Conservation (phyloP, 805 yeast species). For the Isabelozyma rhagii region DNA sequence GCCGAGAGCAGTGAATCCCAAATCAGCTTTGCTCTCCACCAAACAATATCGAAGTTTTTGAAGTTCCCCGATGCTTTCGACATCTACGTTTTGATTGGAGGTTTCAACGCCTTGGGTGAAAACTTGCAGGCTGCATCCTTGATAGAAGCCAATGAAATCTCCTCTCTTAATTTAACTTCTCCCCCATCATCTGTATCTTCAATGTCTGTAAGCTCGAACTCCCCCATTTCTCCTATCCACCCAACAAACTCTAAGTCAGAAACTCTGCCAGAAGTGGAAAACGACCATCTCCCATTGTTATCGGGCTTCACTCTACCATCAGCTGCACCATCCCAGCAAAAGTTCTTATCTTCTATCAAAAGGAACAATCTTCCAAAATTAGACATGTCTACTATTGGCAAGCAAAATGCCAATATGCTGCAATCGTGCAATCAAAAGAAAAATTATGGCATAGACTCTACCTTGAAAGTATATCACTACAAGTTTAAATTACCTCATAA, state of each 20-base stretch:
- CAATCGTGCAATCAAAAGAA: not conserved
- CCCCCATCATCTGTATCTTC: constrained; percentile 6
- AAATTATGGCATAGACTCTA: constrained; percentile 1
- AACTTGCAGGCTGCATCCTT: not conserved
- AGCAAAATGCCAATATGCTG: not conserved
- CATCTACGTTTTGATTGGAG: constrained; percentile 24
- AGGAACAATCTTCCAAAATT: constrained; percentile 22
- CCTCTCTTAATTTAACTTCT: not conserved
- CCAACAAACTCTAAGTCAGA: not conserved
- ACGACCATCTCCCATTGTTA: constrained; percentile 8
- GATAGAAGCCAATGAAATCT: not conserved
- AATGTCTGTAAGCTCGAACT: constrained; percentile 3
- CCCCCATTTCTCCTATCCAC: constrained; percentile 3
- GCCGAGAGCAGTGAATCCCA: constrained; percentile 15
- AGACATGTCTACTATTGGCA: constrained; percentile 10
- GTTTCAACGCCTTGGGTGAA: constrained; percentile 12
- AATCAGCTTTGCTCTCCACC: constrained; percentile 27
- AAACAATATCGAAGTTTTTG: constrained; percentile 29
- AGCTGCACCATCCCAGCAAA: constrained; percentile 32
- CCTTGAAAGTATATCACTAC: constrained; percentile 14
- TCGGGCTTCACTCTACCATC: constrained; percentile 44
- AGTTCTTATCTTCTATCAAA: constrained; percentile 34
- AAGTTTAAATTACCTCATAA: constrained; percentile 19
- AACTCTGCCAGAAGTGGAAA: not conserved
- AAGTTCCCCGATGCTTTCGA: constrained; percentile 15